phyloP scores from a whole-genome alignment of 2,329 filamentous ascomycete species.

The Metarhizium brunneum region DNA sequence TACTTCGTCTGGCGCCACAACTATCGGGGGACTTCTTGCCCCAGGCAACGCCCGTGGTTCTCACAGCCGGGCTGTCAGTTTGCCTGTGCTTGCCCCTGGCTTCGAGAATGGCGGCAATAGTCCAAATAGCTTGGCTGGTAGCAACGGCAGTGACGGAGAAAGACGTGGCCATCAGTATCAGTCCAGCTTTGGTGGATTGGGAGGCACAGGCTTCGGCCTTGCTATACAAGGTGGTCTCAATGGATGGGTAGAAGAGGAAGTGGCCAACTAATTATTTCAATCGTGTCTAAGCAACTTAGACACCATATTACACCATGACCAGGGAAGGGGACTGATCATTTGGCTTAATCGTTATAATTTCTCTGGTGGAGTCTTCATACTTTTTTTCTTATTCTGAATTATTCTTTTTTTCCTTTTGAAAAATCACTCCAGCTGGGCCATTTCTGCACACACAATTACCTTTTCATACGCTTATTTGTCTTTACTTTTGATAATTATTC shows the following conservation, averaged over 20 bases:
- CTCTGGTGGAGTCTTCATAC: background rate
- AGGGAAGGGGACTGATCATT: background rate
- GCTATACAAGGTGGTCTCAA: slow-evolving; percentile 56
- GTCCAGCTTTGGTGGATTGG: slow-evolving; percentile 51
- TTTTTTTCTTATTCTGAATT: slow-evolving; percentile 4
- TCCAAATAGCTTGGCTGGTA: slow-evolving; percentile 37
- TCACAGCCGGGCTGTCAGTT: slow-evolving; percentile 76
- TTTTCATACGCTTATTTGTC: background rate
- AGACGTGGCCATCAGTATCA: slow-evolving; percentile 59
- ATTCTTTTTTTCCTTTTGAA: slow-evolving; percentile 11
- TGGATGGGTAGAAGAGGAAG: slow-evolving; percentile 60
- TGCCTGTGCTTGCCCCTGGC: slow-evolving; percentile 62
- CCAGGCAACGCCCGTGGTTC: slow-evolving; percentile 54
- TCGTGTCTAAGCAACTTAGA: background rate
- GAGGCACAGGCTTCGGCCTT: slow-evolving; percentile 46
- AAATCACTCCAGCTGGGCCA: slow-evolving; percentile 1
- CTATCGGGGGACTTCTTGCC: slow-evolving; percentile 68
- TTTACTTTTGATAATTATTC: slow-evolving; percentile 7
- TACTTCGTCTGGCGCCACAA: slow-evolving; percentile 50
- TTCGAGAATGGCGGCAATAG: slow-evolving; percentile 51
- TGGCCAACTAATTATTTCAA: slow-evolving; percentile 39
- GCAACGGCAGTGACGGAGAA: slow-evolving; percentile 38
- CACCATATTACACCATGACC: background rate
- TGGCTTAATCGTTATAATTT: background rate
- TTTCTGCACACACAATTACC: background rate